phyloP scores from a whole-genome alignment of 2,329 filamentous ascomycete genomes.

The Mariannaea elegans region DNA sequence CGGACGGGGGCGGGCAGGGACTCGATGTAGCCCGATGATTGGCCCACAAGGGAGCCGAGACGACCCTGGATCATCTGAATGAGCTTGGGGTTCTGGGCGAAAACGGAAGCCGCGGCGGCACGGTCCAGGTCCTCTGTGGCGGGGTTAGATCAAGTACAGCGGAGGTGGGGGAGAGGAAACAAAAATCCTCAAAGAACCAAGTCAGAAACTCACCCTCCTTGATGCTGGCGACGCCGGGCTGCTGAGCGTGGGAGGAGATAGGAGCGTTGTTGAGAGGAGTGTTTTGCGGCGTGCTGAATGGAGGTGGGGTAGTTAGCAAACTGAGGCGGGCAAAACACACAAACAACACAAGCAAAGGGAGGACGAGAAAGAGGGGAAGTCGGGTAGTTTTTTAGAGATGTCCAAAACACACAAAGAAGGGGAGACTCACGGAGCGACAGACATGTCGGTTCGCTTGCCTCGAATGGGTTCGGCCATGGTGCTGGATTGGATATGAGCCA shows the following conservation, averaged over 20 bases:
- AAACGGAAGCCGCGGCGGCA: constrained; percentile 86
- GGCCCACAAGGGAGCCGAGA: constrained; percentile 90
- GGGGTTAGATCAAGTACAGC: constrained; percentile 30
- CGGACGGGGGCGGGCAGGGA: constrained; percentile 89
- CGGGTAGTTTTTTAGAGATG: constrained; percentile 20
- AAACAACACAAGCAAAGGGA: constrained; percentile 16
- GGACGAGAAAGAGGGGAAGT: constrained; percentile 16
- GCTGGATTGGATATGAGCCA: constrained; percentile 43
- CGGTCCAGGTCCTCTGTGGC: constrained; percentile 86
- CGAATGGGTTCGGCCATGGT: constrained; percentile 71
- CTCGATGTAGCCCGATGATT: constrained; percentile 97
- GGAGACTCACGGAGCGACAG: constrained; percentile 65
- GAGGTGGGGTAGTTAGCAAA: constrained; percentile 52
- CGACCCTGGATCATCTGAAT: constrained; percentile 98
- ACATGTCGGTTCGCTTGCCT: constrained; percentile 67
- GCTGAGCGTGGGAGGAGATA: constrained; percentile 96
- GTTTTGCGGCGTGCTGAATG: constrained; percentile 94
- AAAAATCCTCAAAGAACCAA: background rate
- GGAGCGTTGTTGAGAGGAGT: constrained; percentile 95
- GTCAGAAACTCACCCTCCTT: constrained; percentile 81
- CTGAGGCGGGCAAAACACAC: constrained; percentile 33
- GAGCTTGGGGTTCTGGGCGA: constrained; percentile 93
- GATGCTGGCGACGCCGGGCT: constrained; percentile 93
- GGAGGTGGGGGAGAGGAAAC: constrained; percentile 16
- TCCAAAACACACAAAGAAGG: constrained; percentile 12